A percentile compares a stretch with the other conserved stretches of the same genome.
Evolutionary conservation across 169 alveolate species (phyloP).

Genomic region (Cryptosporidium sp.): DNA sequence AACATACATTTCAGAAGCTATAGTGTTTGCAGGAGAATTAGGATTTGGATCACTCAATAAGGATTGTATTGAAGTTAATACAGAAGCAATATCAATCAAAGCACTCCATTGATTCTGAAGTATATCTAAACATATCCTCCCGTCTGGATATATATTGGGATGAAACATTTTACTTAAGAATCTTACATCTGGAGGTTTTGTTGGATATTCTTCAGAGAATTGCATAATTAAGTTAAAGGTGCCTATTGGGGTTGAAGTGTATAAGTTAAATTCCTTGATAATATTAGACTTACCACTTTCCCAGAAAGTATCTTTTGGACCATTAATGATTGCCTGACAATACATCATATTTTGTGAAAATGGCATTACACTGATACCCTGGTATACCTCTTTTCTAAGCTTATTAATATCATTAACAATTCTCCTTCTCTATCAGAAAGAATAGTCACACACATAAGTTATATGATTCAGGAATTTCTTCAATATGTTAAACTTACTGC

Average conservation of each 20-base stretch:
- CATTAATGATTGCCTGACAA: constrained; percentile 98
- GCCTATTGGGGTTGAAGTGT: constrained; percentile 14
- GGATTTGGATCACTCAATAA: constrained; percentile 97
- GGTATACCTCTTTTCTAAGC: constrained; percentile 92
- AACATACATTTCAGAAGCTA: constrained; percentile 94
- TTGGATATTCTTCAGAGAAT: constrained; percentile 89
- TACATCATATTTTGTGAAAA: constrained; percentile 93
- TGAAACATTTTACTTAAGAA: constrained; percentile 87
- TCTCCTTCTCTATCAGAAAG: constrained; percentile 82
- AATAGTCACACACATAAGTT: background rate
- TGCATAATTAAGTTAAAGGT: constrained; percentile 90
- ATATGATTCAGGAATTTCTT: background rate
- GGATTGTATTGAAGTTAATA: constrained; percentile 96
- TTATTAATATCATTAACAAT: constrained; percentile 92
- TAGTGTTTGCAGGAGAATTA: constrained; percentile 96
- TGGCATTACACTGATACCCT: constrained; percentile 96
- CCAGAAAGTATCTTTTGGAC: constrained; percentile 98
- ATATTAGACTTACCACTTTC: constrained; percentile 91
- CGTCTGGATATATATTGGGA: constrained; percentile 94
- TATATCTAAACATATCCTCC: constrained; percentile 94
- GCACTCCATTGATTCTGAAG: constrained; percentile 98
- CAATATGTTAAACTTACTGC: constrained; percentile 24
- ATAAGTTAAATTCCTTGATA: background rate
- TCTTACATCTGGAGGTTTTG: constrained; percentile 87
- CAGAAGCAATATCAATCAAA: constrained; percentile 95